These are phyloP conservation scores for Arabis hirsuta DNA, from an alignment of 345 rosid species.

Conservation along the genomic window DNA sequence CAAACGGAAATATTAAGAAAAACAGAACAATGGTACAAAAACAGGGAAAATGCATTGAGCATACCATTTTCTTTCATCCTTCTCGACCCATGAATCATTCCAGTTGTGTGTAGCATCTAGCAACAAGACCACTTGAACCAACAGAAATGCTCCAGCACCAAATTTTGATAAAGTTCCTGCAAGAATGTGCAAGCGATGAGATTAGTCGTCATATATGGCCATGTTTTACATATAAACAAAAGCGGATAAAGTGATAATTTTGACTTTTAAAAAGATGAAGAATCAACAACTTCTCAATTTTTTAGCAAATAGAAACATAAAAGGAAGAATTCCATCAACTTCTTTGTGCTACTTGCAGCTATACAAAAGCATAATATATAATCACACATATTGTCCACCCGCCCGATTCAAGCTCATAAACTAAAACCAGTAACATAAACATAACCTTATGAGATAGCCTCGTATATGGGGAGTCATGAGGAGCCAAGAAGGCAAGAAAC, in stretches of 20 bases:
- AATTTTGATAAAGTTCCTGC: slow-evolving; percentile 83
- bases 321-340: not conserved
- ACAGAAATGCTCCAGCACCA: slow-evolving; percentile 93
- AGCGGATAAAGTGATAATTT: not conserved
- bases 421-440: not conserved
- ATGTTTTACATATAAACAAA: not conserved
- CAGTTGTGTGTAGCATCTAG: slow-evolving; percentile 85
- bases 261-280: not conserved
- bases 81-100: slow-evolving; percentile 99
- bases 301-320: not conserved
- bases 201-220: slow-evolving; percentile 6
- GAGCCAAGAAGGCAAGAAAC: slow-evolving; percentile 36
- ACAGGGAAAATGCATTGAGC: slow-evolving; percentile 26
- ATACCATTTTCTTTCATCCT: slow-evolving; percentile 94
- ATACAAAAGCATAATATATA: not conserved
- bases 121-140: slow-evolving; percentile 90
- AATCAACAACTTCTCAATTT: slow-evolving; percentile 1
- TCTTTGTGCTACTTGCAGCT: not conserved
- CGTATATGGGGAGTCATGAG: not conserved
- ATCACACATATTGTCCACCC: not conserved
- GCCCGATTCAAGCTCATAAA: not conserved
- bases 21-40: not conserved
- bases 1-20: not conserved
- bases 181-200: slow-evolving; percentile 27
- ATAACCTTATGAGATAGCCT: not conserved